Evolutionary conservation across 345 rosid genomes (phyloP).

Genomic region (Eucalyptus erythrocorys): DNA sequence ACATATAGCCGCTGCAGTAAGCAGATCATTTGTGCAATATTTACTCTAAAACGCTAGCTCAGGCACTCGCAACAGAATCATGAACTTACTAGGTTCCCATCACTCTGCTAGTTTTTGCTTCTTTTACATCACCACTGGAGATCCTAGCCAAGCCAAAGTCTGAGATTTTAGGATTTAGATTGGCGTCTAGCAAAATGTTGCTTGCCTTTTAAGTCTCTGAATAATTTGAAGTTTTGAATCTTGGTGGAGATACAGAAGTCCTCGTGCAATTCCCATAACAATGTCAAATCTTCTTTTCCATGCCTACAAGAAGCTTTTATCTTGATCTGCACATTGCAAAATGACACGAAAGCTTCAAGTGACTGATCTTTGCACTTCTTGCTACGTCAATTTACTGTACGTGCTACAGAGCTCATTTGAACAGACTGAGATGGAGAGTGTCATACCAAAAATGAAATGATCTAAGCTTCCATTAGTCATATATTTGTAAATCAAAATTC

Average conservation of each 20-base stretch:
- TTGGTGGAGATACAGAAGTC: background rate
- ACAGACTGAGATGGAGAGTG: background rate
- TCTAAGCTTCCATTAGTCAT: slow-evolving; percentile 29
- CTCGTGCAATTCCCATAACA: background rate
- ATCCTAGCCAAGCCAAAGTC: background rate
- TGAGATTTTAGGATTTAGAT: background rate
- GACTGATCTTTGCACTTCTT: background rate
- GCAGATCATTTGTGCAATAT: background rate
- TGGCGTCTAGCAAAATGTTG: background rate
- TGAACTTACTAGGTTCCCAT: slow-evolving; percentile 32
- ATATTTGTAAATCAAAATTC: slow-evolving; percentile 17
- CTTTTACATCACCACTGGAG: background rate
- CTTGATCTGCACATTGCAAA: slow-evolving; percentile 2
- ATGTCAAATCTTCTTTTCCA: background rate
- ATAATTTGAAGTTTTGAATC: background rate
- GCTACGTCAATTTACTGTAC: background rate
- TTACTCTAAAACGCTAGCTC: background rate
- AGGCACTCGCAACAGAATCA: background rate
- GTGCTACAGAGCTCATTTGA: background rate
- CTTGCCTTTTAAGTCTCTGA: background rate
- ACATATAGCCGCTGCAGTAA: background rate
- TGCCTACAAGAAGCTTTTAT: background rate
- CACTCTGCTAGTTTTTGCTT: background rate
- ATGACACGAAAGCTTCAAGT: background rate
- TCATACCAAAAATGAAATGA: slow-evolving; percentile 30